Percentiles rank a stretch among this genome's conserved stretches.
These are phyloP conservation scores for Ramaria rubella DNA, from an alignment of 768 basidiomycete genomes.

Conservation along the genomic window DNA sequence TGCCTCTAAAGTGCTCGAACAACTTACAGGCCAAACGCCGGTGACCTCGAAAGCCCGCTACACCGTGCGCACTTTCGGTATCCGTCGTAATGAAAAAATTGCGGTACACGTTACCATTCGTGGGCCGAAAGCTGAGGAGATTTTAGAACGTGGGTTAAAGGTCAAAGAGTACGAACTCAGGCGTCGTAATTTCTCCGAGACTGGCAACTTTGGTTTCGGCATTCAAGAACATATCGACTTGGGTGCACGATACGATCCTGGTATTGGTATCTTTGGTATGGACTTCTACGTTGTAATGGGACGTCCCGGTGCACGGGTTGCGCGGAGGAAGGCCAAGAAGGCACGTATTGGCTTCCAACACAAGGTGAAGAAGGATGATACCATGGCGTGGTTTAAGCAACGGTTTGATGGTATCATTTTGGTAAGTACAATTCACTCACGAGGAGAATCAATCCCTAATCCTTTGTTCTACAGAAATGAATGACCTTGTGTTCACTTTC, in stretches of 20 bases:
- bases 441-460: background rate
- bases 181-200: constrained; percentile 96
- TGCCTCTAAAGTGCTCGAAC: constrained; percentile 98
- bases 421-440: constrained; percentile 38
- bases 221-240: constrained; percentile 99
- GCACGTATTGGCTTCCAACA: constrained; percentile 82
- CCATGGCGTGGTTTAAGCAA: constrained; percentile 99
- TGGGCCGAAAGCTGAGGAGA: constrained; percentile 99
- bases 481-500: background rate
- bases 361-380: constrained; percentile 92
- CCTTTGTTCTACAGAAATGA: background rate
- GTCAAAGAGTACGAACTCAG: constrained; percentile 99
- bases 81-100: constrained; percentile 99
- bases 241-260: constrained; percentile 96
- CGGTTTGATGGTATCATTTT: constrained; percentile 97
- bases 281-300: constrained; percentile 99
- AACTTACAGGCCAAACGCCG: constrained; percentile 98
- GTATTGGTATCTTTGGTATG: constrained; percentile 99
- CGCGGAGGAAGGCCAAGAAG: constrained; percentile 84
- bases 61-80: constrained; percentile 98
- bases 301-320: constrained; percentile 86
- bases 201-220: constrained; percentile 99
- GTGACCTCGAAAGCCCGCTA: constrained; percentile 99
- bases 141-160: constrained; percentile 96
- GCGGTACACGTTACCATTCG: constrained; percentile 98